Base-by-base conservation (phyloP, 306 rosid genomes). In the Prunus salicina region DNA sequence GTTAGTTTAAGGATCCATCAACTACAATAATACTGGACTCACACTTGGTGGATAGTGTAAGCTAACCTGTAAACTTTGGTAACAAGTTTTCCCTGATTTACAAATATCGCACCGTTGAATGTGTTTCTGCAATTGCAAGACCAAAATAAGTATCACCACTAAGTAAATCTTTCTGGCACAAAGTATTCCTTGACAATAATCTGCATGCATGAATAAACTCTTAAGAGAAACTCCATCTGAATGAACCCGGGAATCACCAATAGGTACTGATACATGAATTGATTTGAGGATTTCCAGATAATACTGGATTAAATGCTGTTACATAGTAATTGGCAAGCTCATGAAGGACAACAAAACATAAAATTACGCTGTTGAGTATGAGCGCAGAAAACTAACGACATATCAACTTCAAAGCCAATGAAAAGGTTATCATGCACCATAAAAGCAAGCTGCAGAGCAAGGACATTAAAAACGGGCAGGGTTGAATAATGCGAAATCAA, bases 61-160 rank as follows among this genome's bases (percentile, higher is more conserved):
- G 52, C 95, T 85, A 83, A 92, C 98, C 97, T 95, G 98, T 82
- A 95, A 85, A 83, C 82, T 45, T 57, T 88, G 95, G 83, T 95
- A 90, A 87, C 97, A 92, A 25, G 87, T 72, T 76, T 87, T 84
- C 79, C 97, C 96, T 2, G 92, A 84, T 83, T 84, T 92, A 86
- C 98, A 95, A 73, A 84, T 67, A 68, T 85, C 86, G 76, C 98
- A 95, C 70, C 82, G 91, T 69, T 82, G 93, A 80, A 67, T 76
- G 85, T 95, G 98, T 73, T 95, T 95, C 98, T 92, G 88, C 86
- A 84, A 84, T 70, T 72, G 76, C 53, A 75, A 88, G 76, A 88
- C 52, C 66, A 61, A 64, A 68, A 15, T 38, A 22, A 82, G 12
- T 1, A 82, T 76, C 19, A 80, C 8, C 55, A 84, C 64, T 5